Percentiles rank a stretch among this genome's conserved stretches.
Evolutionary conservation across 495 filamentous ascomycete genomes (phyloP).

Genomic region (Xylaria venustula): DNA sequence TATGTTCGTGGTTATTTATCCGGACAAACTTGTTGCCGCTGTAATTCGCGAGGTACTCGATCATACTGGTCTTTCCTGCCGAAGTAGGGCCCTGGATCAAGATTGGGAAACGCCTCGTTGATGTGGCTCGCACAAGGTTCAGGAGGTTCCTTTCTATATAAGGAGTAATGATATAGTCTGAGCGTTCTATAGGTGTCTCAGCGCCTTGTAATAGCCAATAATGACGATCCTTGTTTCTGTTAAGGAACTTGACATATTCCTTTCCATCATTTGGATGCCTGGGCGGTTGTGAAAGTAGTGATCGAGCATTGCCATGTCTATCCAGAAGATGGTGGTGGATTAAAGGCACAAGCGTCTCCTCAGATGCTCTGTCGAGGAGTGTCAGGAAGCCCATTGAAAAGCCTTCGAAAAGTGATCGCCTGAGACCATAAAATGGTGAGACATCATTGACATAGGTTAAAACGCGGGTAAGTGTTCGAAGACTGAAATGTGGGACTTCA

Average conservation of each 20-base stretch:
- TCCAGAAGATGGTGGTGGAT: slow-evolving; percentile 79
- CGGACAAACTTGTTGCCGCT: slow-evolving; percentile 96
- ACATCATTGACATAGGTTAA: slow-evolving; percentile 84
- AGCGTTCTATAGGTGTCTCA: slow-evolving; percentile 63
- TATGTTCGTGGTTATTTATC: slow-evolving; percentile 99
- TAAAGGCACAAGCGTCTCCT: slow-evolving; percentile 70
- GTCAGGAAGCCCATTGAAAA: slow-evolving; percentile 99
- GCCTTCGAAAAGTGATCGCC: slow-evolving; percentile 86
- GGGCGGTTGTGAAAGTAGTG: slow-evolving; percentile 71
- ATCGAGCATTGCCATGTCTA: slow-evolving; percentile 60
- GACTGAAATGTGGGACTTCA: slow-evolving; percentile 91
- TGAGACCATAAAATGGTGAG: slow-evolving; percentile 79
- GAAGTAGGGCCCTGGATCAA: slow-evolving; percentile 97
- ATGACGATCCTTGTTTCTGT: slow-evolving; percentile 60
- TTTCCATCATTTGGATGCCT: slow-evolving; percentile 70
- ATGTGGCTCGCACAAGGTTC: slow-evolving; percentile 88
- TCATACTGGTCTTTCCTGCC: slow-evolving; percentile 98
- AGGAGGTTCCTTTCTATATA: slow-evolving; percentile 92
- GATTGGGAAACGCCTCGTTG: slow-evolving; percentile 87
- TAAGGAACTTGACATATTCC: slow-evolving; percentile 75
- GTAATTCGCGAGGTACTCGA: slow-evolving; percentile 92
- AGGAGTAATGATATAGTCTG: slow-evolving; percentile 93
- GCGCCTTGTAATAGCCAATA: slow-evolving; percentile 87
- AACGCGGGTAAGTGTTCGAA: slow-evolving; percentile 89
- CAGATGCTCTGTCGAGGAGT: slow-evolving; percentile 74